Conservation (phyloP, 352 stramenopile species). For the Pythium sukuiense region DNA sequence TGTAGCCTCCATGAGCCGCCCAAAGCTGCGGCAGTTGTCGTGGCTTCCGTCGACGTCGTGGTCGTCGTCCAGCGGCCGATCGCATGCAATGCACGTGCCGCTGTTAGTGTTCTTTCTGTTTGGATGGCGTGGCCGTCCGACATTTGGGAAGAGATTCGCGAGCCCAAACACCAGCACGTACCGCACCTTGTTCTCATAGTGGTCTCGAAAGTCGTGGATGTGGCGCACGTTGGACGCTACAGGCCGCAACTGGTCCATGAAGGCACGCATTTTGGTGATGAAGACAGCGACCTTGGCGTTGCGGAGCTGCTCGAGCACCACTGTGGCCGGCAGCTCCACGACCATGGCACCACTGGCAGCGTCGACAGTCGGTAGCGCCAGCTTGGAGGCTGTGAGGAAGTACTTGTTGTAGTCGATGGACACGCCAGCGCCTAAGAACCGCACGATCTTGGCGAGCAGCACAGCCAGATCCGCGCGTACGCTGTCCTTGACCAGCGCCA, state of each 20-base stretch:
- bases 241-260: conserved; percentile 53
- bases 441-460: conserved; percentile 52
- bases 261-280: conserved; percentile 33
- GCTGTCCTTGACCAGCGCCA: conserved; percentile 22
- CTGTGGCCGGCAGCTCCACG: conserved; percentile 41
- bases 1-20: conserved; percentile 12
- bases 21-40: background rate
- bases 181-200: conserved; percentile 42
- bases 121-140: conserved; percentile 35
- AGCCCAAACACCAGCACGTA: conserved; percentile 63
- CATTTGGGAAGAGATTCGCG: conserved; percentile 62
- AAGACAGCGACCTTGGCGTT: conserved; percentile 47
- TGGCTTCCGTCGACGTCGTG: conserved; percentile 32
- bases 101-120: conserved; percentile 27
- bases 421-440: conserved; percentile 55
- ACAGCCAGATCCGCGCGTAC: conserved; percentile 43
- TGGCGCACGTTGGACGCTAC: conserved; percentile 40
- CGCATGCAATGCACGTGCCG: conserved; percentile 64
- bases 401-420: conserved; percentile 71
- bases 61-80: conserved; percentile 52
- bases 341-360: conserved; percentile 34
- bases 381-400: conserved; percentile 34
- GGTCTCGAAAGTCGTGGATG: conserved; percentile 44
- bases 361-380: conserved; percentile 13
- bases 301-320: conserved; percentile 54